Percentiles rank a stretch among this genome's conserved stretches.
These are phyloP conservation scores for Tuber calosporum DNA, from an alignment of 495 filamentous ascomycete genomes.

Conservation along the genomic window DNA sequence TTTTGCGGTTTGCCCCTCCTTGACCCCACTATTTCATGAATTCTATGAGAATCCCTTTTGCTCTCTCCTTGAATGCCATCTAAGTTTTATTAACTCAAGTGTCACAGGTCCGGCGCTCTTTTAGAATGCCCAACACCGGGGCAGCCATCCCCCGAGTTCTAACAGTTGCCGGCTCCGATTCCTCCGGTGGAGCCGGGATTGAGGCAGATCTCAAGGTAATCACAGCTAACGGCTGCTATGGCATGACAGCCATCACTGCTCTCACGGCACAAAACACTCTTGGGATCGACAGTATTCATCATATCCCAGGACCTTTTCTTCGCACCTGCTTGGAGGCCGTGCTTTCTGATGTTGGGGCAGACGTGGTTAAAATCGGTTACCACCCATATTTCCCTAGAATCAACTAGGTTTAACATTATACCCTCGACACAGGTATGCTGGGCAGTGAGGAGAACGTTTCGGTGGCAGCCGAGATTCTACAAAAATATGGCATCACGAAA, in stretches of 20 bases:
- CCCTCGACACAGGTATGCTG: slow-evolving; percentile 65
- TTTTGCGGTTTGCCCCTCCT: not conserved
- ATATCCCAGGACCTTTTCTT: slow-evolving; percentile 70
- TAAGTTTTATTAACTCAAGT: not conserved
- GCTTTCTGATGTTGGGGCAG: slow-evolving; percentile 72
- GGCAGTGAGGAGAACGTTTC: slow-evolving; percentile 69
- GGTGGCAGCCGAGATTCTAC: slow-evolving; percentile 62
- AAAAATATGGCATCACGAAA: slow-evolving; percentile 52
- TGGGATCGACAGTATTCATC: slow-evolving; percentile 74
- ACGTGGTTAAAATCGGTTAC: slow-evolving; percentile 86
- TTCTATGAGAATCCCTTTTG: not conserved
- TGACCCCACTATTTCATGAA: slow-evolving; percentile 1
- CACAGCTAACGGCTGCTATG: slow-evolving; percentile 83
- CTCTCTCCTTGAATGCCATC: not conserved
- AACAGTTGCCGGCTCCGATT: slow-evolving; percentile 79
- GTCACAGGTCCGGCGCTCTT: not conserved
- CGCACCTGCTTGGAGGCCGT: slow-evolving; percentile 75
- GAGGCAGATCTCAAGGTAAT: slow-evolving; percentile 96
- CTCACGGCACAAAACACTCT: slow-evolving; percentile 90
- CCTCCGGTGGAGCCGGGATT: slow-evolving; percentile 84
- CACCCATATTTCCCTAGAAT: slow-evolving; percentile 9
- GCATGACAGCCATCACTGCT: slow-evolving; percentile 92
- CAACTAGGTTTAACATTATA: not conserved
- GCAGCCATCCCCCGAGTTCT: slow-evolving; percentile 49
- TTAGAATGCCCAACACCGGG: slow-evolving; percentile 8